Evolutionary conservation across 345 rosid species (phyloP), one percentile per base, ranked within the genome.

Genomic region (Lepidium africanum): DNA sequence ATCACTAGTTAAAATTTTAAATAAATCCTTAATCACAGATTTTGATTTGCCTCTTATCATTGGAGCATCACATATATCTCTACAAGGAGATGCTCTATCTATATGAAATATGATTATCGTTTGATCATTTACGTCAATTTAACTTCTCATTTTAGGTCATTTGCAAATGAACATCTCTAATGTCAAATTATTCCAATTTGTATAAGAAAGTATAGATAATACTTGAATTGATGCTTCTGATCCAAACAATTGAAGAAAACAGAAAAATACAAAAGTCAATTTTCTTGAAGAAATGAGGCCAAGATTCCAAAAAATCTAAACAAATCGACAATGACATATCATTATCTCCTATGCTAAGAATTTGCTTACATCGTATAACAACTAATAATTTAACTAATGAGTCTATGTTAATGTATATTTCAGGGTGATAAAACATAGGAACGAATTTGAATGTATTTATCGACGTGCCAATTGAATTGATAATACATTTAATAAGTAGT

Each of bases 41-140:
- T 49, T 48, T 16, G 39, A 62, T 47, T 71, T 43, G 66, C 41
- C 59, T 58, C 14, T 48, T 32, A 69, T 49, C 59, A 53, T 49
- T 39, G 23, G 15, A 39, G 33, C 50, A 38, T 69, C 50, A 38
- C 48, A 15, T 39, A 27, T 36, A 6, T 47, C 9, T 21, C 36
- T n/a, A 13, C 57, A 21, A 0, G 6, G 21, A 43, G 63, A 55
- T n/a, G 45, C 15, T 12, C n/a, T 16, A 30, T 10, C 5, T 42
- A 8, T 42, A 53, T 30, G 51, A 14, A 16, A 15, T 66, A 41
- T 12, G 33, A 51, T 15, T 17, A 27, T 40, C 40, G 16, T 15
- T 27, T 32, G 40, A 40, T 15, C 4, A 7, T 27, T 41, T 12
- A 11, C 13, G 13, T 62, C 55, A 33, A 12, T 6, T 11, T 35